phyloP scores from a whole-genome alignment of 257 asterid species.

The Nicotiana attenuata region DNA sequence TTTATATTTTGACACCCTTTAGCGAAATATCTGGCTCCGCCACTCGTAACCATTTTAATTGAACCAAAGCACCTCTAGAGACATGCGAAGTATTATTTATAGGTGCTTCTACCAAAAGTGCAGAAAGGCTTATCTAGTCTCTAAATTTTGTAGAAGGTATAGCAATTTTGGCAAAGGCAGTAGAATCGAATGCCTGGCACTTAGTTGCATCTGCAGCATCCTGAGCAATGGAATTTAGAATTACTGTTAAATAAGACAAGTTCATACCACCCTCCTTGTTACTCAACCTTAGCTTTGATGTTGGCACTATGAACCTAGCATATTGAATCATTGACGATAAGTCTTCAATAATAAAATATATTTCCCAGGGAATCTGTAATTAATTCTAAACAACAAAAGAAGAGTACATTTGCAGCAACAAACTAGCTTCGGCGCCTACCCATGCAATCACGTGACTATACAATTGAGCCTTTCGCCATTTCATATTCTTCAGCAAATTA shows the following conservation, averaged over 20 bases:
- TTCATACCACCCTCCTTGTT: background rate
- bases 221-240: background rate
- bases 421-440: background rate
- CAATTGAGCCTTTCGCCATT: background rate
- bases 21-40: no score
- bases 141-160: background rate
- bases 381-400: slow-evolving; percentile 9
- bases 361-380: slow-evolving; percentile 18
- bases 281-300: background rate
- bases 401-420: slow-evolving; percentile 24
- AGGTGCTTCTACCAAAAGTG: background rate
- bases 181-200: background rate
- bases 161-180: background rate
- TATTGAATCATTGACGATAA: background rate
- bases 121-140: background rate
- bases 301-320: background rate
- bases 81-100: background rate
- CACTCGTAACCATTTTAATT: no score
- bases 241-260: background rate
- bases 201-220: background rate
- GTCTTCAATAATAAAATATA: background rate
- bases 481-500: background rate
- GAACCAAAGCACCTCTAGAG: background rate
- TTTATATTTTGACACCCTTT: no score
- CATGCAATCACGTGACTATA: background rate